phyloP scores from a whole-genome alignment of 177 flowering plant genomes.

The Vitis hybrid region DNA sequence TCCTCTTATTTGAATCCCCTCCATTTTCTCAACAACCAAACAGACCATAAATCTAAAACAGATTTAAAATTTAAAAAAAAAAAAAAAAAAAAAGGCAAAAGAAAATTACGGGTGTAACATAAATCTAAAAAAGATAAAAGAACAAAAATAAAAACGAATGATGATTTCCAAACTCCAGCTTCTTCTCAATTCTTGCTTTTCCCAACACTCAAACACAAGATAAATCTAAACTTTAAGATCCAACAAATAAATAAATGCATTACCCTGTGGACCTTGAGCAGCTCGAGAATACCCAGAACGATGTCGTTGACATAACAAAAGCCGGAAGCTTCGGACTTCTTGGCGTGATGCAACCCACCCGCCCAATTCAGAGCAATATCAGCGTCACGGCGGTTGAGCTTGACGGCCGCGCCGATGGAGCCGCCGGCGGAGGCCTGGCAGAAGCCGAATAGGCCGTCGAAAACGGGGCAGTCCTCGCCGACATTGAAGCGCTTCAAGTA shows the following conservation, averaged over 20 bases:
- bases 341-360: slow-evolving; percentile 83
- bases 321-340: slow-evolving; percentile 86
- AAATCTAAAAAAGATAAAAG: too few relatives aligned
- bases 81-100: too few relatives aligned
- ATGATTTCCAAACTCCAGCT: too few relatives aligned
- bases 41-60: too few relatives aligned
- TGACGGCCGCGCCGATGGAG: slow-evolving; percentile 74
- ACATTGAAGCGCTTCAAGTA: slow-evolving; percentile 72
- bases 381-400: slow-evolving; percentile 59
- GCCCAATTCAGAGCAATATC: slow-evolving; percentile 93
- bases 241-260: not conserved
- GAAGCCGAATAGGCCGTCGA: slow-evolving; percentile 68
- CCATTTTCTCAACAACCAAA: too few relatives aligned
- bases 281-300: slow-evolving; percentile 79
- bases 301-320: slow-evolving; percentile 90
- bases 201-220: not conserved
- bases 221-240: not conserved
- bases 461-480: slow-evolving; percentile 90
- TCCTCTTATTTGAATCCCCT: too few relatives aligned
- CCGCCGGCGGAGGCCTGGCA: slow-evolving; percentile 85
- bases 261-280: slow-evolving; percentile 75
- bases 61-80: too few relatives aligned
- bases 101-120: too few relatives aligned
- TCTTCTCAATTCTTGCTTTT: not conserved
- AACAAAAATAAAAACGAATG: too few relatives aligned